Percentiles rank a stretch among this genome's conserved stretches.
phyloP scores from a whole-genome alignment of 768 basidiomycete species.

The Suillus weaverae region DNA sequence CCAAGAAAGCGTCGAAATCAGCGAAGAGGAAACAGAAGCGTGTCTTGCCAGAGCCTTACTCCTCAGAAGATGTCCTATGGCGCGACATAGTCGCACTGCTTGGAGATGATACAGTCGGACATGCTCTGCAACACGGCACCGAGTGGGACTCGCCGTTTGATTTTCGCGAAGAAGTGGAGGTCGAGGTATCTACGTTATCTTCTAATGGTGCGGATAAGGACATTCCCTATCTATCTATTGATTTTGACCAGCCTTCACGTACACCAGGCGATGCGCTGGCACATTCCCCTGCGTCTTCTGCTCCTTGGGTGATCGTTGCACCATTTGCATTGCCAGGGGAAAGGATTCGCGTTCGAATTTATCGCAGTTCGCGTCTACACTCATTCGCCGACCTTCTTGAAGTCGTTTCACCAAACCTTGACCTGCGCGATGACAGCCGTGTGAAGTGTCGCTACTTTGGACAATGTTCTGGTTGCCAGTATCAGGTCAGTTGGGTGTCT shows the following conservation, averaged over 20 bases:
- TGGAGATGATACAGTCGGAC: conserved; percentile 56
- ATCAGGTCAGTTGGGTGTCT: conserved; percentile 57
- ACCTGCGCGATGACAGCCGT: conserved; percentile 62
- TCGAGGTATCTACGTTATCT: conserved; percentile 64
- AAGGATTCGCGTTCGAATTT: conserved; percentile 68
- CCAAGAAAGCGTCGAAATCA: conserved; percentile 8
- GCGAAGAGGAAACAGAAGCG: conserved; percentile 10
- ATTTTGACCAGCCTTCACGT: background rate
- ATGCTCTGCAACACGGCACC: conserved; percentile 44
- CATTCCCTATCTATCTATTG: background rate
- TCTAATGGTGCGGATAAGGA: conserved; percentile 50
- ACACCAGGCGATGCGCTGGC: conserved; percentile 67
- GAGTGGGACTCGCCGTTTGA: conserved; percentile 63
- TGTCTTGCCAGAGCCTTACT: conserved; percentile 50
- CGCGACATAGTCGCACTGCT: conserved; percentile 69
- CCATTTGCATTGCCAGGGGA: conserved; percentile 89
- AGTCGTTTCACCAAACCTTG: conserved; percentile 60
- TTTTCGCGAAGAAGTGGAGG: conserved; percentile 60
- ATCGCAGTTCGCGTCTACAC: conserved; percentile 66
- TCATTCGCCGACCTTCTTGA: conserved; percentile 76
- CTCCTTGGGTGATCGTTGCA: conserved; percentile 78
- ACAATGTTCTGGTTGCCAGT: conserved; percentile 90
- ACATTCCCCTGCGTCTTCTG: conserved; percentile 43
- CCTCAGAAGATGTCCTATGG: conserved; percentile 73
- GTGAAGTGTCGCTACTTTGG: conserved; percentile 88